Percentiles rank a stretch among this genome's conserved stretches.
phyloP scores from a whole-genome alignment of 345 rosid genomes.

The Durio zibethinus region DNA sequence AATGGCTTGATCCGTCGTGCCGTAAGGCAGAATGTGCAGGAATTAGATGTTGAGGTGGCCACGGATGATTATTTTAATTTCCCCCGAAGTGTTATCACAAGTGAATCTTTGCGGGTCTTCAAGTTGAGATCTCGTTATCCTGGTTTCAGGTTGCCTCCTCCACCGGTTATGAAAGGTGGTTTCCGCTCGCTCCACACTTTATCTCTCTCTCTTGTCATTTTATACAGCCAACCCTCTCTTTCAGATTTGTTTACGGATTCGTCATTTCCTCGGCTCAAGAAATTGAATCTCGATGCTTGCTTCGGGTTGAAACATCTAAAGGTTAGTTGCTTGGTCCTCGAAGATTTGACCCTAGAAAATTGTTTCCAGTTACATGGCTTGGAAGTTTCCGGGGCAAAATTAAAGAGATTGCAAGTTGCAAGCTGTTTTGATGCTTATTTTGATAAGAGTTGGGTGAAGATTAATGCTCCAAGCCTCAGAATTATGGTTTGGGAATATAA shows the following conservation, averaged over 20 bases:
- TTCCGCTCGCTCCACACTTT: conserved; percentile 51
- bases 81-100: conserved; percentile 56
- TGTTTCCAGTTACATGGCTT: conserved; percentile 48
- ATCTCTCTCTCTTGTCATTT: conserved; percentile 50
- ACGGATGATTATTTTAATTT: conserved; percentile 76
- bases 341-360: conserved; percentile 49
- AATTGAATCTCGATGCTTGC: conserved; percentile 48
- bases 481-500: conserved; percentile 53
- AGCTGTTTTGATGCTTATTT: conserved; percentile 50
- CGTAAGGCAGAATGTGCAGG: conserved; percentile 54
- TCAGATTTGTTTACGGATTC: conserved; percentile 61
- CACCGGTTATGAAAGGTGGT: conserved; percentile 46
- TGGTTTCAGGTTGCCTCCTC: conserved; percentile 72
- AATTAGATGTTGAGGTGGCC: conserved; percentile 71
- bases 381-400: conserved; percentile 43
- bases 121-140: conserved; percentile 54
- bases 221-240: conserved; percentile 48
- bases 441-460: conserved; percentile 46
- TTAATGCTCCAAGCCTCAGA: conserved; percentile 47
- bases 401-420: conserved; percentile 50
- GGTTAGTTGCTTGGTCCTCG: conserved; percentile 52
- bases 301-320: conserved; percentile 54
- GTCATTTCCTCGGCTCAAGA: conserved; percentile 56
- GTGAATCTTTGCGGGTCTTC: conserved; percentile 51
- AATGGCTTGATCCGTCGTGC: conserved; percentile 70